Evolutionary conservation across 345 rosid species (phyloP), one percentile per base, ranked within the genome.

Genomic region (Heritiera littoralis): DNA sequence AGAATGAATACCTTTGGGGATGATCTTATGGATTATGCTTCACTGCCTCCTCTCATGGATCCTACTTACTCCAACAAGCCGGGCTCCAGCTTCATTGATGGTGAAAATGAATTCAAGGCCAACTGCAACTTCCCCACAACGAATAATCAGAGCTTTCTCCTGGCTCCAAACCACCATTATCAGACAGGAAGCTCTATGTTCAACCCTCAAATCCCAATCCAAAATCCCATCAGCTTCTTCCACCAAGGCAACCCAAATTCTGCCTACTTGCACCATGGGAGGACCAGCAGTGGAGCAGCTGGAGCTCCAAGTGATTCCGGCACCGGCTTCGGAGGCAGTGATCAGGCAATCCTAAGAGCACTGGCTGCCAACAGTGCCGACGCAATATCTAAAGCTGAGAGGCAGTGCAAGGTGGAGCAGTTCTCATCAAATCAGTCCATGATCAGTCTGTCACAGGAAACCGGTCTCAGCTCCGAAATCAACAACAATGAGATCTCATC

Each of bases 31-130:
- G 88, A 78, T 78, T 78, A 81, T 45, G 72, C 90, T 8, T 82
- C 92, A 1, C 89, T 89, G 3, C 95, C 93, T 35, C 91, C 92
- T 72, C 88, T 89, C 38, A 82, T 86, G 84, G 92, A 88, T 52
- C 84, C 84, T 3, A 49, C 83, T 30, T 74, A 43, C 63, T 67
- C 77, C 5, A 43, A 54, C 78, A 69, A 75, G 38, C 79, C 87
- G 0, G 73, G 84, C 65, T 80, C 85, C 1, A 81, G 84, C 79
- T 86, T 80, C 73, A 69, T 32, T 0, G 80, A 72, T 23, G 80
- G 67, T 20, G 75, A 72, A 20, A 14, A 63, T 52, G 88, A 88
- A 15, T 81, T 80, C 81, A 82, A 85, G 81, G 70, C 48, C 63
- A 78, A n/a, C 75, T 46, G 51, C 61, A 10, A 10, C 61, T 35